A percentile compares a stretch with the other conserved stretches of the same genome.
Conservation (phyloP, 2,329 filamentous ascomycete species). For the Arachnopeziza araneosa region DNA sequence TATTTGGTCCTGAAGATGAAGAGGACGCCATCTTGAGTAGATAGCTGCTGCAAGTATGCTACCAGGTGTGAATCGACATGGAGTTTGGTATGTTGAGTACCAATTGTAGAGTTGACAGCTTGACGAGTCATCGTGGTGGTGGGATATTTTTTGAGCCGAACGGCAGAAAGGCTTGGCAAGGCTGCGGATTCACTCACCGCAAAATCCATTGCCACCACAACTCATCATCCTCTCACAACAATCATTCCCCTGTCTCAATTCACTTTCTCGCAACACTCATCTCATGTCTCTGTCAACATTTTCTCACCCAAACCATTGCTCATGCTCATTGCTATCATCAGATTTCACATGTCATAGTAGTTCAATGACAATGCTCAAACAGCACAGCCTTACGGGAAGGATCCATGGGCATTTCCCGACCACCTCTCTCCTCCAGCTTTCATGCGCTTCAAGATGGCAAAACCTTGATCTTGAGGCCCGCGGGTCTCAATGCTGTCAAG, state of each 20-base stretch:
- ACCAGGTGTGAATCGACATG: neutral
- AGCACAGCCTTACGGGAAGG: neutral
- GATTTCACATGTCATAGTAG: neutral
- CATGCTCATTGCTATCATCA: neutral
- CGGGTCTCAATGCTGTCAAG: neutral
- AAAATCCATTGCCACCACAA: neutral
- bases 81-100: neutral
- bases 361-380: neutral
- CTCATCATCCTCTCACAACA: neutral
- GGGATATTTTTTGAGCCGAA: neutral
- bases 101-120: neutral
- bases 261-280: too few species aligned
- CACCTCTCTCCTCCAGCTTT: neutral
- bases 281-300: too few species aligned
- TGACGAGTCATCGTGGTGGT: neutral
- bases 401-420: neutral
- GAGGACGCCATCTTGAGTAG: neutral
- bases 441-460: neutral
- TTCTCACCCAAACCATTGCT: neutral
- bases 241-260: neutral
- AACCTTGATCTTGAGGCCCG: neutral
- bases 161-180: neutral
- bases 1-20: neutral
- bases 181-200: neutral
- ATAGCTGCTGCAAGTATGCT: neutral